These are phyloP conservation scores for Termitomyces heimii DNA, from an alignment of 768 basidiomycete species.

Conservation along the genomic window DNA sequence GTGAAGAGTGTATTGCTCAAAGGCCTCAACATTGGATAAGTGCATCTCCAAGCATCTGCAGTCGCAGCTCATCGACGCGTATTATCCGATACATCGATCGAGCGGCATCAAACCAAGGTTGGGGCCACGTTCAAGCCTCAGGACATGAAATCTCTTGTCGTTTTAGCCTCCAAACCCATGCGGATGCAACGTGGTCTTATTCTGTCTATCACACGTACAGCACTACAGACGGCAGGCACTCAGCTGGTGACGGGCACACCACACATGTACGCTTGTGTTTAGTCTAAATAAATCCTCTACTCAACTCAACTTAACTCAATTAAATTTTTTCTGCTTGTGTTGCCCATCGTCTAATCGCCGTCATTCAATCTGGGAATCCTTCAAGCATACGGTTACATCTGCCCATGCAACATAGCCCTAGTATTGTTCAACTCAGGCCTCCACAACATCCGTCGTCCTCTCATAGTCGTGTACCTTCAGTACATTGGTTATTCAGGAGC, in stretches of 20 bases:
- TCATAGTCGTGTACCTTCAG: constrained; percentile 26
- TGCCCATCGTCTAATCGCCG: not conserved
- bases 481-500: constrained; percentile 74
- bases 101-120: not conserved
- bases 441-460: constrained; percentile 14
- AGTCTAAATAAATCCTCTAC: constrained; percentile 13
- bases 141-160: not conserved
- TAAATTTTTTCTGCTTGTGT: constrained; percentile 1
- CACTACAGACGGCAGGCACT: constrained; percentile 12
- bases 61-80: not conserved
- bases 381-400: not conserved
- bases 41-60: not conserved
- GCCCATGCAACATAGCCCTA: constrained; percentile 16
- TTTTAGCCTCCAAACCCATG: constrained; percentile 4
- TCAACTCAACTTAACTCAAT: constrained; percentile 7
- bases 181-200: constrained; percentile 11
- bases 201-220: constrained; percentile 5
- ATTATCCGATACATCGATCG: not conserved
- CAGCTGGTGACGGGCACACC: constrained; percentile 5
- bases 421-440: constrained; percentile 22
- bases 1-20: not conserved
- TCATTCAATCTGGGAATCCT: constrained; percentile 2
- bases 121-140: not conserved
- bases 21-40: not conserved
- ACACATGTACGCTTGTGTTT: constrained; percentile 16